Conservation (phyloP, 2,329 filamentous ascomycete species). For the Sporothrix pallida region DNA sequence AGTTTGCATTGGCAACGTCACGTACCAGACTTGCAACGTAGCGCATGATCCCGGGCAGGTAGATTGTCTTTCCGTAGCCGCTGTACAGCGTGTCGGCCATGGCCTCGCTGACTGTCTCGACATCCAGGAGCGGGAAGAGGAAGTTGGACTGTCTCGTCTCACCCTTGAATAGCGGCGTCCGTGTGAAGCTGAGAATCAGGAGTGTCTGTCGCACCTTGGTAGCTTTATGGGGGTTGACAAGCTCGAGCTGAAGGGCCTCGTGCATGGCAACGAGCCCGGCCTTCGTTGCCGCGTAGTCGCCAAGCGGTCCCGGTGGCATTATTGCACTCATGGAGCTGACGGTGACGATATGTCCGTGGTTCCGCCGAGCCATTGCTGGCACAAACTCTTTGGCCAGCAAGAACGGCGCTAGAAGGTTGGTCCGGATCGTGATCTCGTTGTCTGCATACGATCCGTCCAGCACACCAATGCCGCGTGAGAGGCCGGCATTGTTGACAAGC, state of each 20-base stretch:
- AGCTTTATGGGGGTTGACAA: not conserved
- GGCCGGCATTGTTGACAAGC: conserved; percentile 7
- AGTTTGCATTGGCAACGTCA: no score
- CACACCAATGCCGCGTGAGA: not conserved
- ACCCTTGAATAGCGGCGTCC: not conserved
- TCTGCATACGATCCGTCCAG: conserved; percentile 9
- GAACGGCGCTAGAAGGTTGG: conserved; percentile 69
- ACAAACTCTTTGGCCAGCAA: conserved; percentile 69
- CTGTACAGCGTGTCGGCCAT: conserved; percentile 4
- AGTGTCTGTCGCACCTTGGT: conserved; percentile 4
- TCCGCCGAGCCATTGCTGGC: conserved; percentile 63
- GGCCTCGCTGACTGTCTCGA: conserved; percentile 1
- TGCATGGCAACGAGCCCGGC: conserved; percentile 6
- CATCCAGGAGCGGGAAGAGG: conserved; percentile 11
- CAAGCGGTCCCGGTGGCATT: not conserved
- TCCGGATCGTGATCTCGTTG: conserved; percentile 10
- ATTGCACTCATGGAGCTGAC: conserved; percentile 46
- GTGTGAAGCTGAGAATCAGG: not conserved
- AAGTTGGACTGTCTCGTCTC: conserved; percentile 7
- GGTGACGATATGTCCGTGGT: conserved; percentile 77
- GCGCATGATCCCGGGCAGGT: conserved; percentile 16
- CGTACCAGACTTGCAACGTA: conserved; percentile 8
- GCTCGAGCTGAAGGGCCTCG: conserved; percentile 8
- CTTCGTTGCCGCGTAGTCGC: conserved; percentile 7
- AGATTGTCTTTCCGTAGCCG: conserved; percentile 11